phyloP scores from a whole-genome alignment of 2,329 filamentous ascomycete species.

The Cladophialophora immunda region DNA sequence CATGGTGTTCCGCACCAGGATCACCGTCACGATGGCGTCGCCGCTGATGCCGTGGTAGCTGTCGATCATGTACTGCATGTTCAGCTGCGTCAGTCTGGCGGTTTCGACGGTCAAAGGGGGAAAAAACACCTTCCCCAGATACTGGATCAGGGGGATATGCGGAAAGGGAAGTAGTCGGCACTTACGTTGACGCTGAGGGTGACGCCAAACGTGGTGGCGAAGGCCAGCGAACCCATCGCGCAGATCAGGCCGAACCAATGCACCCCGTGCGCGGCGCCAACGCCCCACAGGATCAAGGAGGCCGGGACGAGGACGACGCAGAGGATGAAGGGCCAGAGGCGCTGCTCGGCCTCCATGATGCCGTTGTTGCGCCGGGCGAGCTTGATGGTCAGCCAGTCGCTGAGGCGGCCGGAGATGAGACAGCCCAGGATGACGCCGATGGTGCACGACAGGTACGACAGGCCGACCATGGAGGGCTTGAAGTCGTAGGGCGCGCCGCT shows the following conservation, averaged over 20 bases:
- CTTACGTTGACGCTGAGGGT: conserved; percentile 50
- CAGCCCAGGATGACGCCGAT: conserved; percentile 35
- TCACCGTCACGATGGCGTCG: conserved; percentile 61
- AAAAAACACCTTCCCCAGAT: too few species aligned
- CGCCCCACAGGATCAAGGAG: conserved; percentile 60
- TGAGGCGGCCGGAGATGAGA: conserved; percentile 38
- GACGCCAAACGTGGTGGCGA: conserved; percentile 55
- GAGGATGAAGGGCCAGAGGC: conserved; percentile 41
- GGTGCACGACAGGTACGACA: conserved; percentile 47
- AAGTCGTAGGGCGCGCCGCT: conserved; percentile 49
- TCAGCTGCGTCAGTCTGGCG: too few species aligned
- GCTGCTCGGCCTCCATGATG: conserved; percentile 43
- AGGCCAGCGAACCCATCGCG: conserved; percentile 57
- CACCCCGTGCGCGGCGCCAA: conserved; percentile 58
- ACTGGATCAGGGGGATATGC: too few species aligned
- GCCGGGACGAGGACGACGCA: conserved; percentile 55
- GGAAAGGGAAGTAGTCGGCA: neutral
- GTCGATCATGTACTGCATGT: conserved; percentile 56
- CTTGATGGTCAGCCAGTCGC: conserved; percentile 41
- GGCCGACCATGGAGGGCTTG: conserved; percentile 49
- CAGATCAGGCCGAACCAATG: conserved; percentile 61
- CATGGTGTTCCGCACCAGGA: conserved; percentile 61
- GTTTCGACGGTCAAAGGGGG: too few species aligned
- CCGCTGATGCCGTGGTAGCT: conserved; percentile 59
- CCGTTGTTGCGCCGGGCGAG: conserved; percentile 41